Evolutionary conservation across 140 eudicot genomes (phyloP).

Genomic region (Cichorium intybus): DNA sequence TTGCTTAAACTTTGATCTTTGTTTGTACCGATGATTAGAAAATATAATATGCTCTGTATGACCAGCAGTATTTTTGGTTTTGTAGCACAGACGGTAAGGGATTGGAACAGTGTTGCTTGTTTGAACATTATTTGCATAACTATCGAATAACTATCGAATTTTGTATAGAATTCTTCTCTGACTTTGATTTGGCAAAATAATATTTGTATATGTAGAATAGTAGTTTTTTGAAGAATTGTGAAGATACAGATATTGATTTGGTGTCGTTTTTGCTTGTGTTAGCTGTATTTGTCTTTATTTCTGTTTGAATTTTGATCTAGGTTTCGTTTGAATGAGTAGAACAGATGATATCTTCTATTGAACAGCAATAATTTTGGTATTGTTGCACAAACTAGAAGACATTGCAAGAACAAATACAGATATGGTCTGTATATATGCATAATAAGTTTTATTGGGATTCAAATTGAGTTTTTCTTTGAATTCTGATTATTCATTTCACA

Average conservation of each 20-base stretch:
- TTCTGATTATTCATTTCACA: not conserved
- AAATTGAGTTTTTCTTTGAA: not conserved
- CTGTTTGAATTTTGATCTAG: constrained; percentile 1
- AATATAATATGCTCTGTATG: not conserved
- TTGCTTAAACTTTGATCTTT: not conserved
- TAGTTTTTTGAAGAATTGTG: not conserved
- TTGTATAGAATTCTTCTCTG: constrained; percentile 3
- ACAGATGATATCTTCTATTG: not conserved
- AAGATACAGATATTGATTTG: not conserved
- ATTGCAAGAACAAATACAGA: too few species aligned
- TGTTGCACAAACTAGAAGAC: too few species aligned
- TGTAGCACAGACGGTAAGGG: not conserved
- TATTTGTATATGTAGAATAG: not conserved
- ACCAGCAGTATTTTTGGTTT: not conserved
- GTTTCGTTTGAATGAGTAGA: not conserved
- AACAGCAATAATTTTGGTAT: not conserved
- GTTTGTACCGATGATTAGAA: not conserved
- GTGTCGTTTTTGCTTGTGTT: not conserved
- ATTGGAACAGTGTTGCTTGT: not conserved
- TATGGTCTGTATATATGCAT: too few species aligned
- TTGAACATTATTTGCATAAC: not conserved
- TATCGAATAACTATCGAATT: not conserved
- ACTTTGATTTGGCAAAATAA: not conserved
- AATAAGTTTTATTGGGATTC: not conserved
- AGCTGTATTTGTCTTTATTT: not conserved